Evolutionary conservation across 176 grass and related monocot genomes (phyloP), one percentile per base, ranked within the genome.

Genomic region (Thalia dealbata): DNA sequence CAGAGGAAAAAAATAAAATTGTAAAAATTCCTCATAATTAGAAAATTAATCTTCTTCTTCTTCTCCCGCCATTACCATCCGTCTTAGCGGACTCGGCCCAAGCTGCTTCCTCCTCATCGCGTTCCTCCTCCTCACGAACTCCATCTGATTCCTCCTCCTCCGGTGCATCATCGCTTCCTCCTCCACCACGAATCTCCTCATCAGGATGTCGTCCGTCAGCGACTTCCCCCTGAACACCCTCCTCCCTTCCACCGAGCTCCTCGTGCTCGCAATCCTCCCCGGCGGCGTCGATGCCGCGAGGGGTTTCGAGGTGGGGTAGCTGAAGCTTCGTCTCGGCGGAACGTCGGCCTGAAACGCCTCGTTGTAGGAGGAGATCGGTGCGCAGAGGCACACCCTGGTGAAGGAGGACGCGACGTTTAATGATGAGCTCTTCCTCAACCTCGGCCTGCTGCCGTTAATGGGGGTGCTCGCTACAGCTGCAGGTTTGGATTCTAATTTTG

Each of bases 201-300:
- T 99, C 74, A 88, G 50, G 45, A 82, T 55, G 81, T 99, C 90
- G 22, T 99, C 90, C 64, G 83, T 91, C 77, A 99, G 75, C 26
- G 95, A 99, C 84, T 95, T 99, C 67, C 95, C 95, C 14, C 95
- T 76, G 86, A 99, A 99, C 72, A 91, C 86, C 24, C 84, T 81
- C 43, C 87, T 80, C 45, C 77, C 63, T 35, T 72, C 84, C 65
- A 59, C 26, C 16, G 67, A 74, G 7, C 3, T 29, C 67, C 77
- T 71, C 19, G 74, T 59, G 4, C 58, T 44, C 3, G 42, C 15
- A 0, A 45, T 58, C 14, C 27, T 1, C 61, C 82, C 75, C 0
- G 51, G 28, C 22, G 80, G 29, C 10, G 58, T 67, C 52, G 86
- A 54, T 71, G 79, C 74, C 11, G n/a, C 46, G 22, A 69, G 55